These are phyloP conservation scores for Candida chilensis DNA, from an alignment of 805 yeast species.

Conservation along the genomic window DNA sequence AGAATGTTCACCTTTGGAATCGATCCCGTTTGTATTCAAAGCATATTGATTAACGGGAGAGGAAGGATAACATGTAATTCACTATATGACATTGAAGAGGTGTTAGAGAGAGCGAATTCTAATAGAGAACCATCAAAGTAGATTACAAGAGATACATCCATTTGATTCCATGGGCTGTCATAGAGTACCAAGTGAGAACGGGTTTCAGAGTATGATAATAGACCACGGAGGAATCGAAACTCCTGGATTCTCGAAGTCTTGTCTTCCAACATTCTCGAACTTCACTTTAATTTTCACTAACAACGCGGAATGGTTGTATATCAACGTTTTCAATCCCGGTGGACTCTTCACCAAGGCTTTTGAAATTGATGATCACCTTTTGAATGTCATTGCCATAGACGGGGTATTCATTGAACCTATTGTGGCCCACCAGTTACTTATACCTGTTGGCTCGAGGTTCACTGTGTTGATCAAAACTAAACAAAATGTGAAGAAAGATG, in stretches of 20 bases:
- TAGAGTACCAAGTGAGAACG: slow-evolving; percentile 6
- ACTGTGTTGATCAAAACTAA: slow-evolving; percentile 15
- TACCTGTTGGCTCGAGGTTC: slow-evolving; percentile 21
- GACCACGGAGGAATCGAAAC: slow-evolving; percentile 10
- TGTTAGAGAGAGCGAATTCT: slow-evolving; percentile 6
- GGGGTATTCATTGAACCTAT: slow-evolving; percentile 17
- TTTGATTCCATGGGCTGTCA: slow-evolving; percentile 13
- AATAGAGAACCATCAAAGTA: slow-evolving; percentile 5
- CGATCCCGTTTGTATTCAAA: slow-evolving; percentile 22
- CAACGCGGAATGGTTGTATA: slow-evolving; percentile 12
- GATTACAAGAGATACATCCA: slow-evolving; percentile 2
- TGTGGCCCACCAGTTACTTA: slow-evolving; percentile 12
- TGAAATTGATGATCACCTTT: slow-evolving; percentile 19
- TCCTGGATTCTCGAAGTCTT: slow-evolving; percentile 15
- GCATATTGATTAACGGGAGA: slow-evolving; percentile 18
- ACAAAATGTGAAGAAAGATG: too few relatives aligned
- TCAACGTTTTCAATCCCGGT: slow-evolving; percentile 20
- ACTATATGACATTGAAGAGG: too few relatives aligned
- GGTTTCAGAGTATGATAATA: slow-evolving; percentile 6
- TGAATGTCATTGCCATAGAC: slow-evolving; percentile 19
- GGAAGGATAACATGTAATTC: slow-evolving; percentile 15
- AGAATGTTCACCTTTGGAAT: slow-evolving; percentile 19
- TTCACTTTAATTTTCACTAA: slow-evolving; percentile 13
- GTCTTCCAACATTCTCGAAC: slow-evolving; percentile 9
- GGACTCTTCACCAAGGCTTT: slow-evolving; percentile 21